phyloP scores from a whole-genome alignment of 1,139 yeast species.

The Blastobotrys malaysiensis region DNA sequence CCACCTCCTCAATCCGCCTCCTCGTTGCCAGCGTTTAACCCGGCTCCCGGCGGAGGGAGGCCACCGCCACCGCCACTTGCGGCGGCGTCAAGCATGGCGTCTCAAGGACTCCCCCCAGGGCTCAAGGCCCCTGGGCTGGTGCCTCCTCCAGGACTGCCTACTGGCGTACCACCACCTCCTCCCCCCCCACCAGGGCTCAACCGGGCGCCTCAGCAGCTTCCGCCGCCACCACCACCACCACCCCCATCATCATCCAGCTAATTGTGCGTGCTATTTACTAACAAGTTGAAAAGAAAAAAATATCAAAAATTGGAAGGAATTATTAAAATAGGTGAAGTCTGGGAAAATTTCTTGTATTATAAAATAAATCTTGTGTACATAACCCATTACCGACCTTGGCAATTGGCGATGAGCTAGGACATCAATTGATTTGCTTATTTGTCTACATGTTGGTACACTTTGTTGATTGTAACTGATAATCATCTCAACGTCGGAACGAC shows the following conservation, averaged over 20 bases:
- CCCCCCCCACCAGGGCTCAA: conserved; percentile 20
- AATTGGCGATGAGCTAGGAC: too few species aligned
- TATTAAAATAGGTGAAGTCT: conserved; percentile 1
- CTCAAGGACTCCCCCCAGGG: conserved; percentile 4
- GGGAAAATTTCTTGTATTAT: not conserved
- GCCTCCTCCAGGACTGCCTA: conserved; percentile 17
- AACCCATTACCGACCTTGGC: too few species aligned
- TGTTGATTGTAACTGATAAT: too few species aligned
- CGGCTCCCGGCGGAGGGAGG: conserved; percentile 11
- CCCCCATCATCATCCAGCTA: conserved; percentile 10
- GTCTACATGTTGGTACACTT: too few species aligned
- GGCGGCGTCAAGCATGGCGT: conserved; percentile 7
- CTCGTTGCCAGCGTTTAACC: conserved; percentile 8
- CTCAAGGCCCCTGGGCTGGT: conserved; percentile 12
- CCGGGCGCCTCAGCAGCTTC: conserved; percentile 18
- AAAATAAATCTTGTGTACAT: conserved; percentile 1
- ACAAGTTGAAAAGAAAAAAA: not conserved
- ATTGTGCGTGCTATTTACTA: not conserved
- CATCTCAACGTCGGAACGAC: too few species aligned
- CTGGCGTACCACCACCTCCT: conserved; percentile 23
- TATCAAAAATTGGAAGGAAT: not conserved
- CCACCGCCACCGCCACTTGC: conserved; percentile 4
- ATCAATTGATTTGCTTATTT: not conserved
- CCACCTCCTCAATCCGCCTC: conserved; percentile 6
- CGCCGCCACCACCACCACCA: conserved; percentile 11